Base-by-base conservation (phyloP, 768 basidiomycete genomes). In the Mycena vulgaris region DNA sequence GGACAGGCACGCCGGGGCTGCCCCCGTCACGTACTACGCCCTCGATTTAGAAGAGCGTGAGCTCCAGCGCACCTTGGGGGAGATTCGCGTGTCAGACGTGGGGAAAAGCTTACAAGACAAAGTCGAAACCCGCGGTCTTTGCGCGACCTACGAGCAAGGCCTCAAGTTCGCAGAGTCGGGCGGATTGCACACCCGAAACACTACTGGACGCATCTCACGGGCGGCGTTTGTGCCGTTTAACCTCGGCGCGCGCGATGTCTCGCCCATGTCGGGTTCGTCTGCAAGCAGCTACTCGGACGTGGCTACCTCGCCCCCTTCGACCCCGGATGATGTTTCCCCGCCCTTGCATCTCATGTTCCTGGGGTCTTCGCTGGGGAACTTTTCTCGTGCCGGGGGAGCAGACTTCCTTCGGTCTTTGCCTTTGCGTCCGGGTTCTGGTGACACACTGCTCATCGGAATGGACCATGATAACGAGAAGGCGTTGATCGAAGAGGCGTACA, bases 311-410 rank as follows among this genome's bases (percentile, higher is more conserved):
- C 72, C 80, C 4, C 84, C 85, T 13, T 87, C 89, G 25, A 88
- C 87, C 0, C 88, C 87, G 47, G 88, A 85, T 25, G 80, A 80
- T 28, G 74, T 76, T 25, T 78, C 83, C 51, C 79, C 82, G 3
- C 91, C 93, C 17, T 79, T 95, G 35, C 96, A 98, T 76, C 83
- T 98, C 61, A 83, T 99, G 69, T 98, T 98, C 84, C 84, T 99
- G 21, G 98, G 97, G 0, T 96, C 94, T 0, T 95, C 95, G 0
- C 78, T 99, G 9, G 98, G 97, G 9, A 99, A 98, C 83, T 98
- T 99, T 79, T 75, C 85, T 7, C 88, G 95, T 16, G 83, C 84
- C 6, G 92, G 88, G 27, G 93, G 92, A 11, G 87, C 86, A 0
- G 80, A 85, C 0, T 98, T 99, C 81, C 87, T 99, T 58, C 85